A percentile compares a stretch with the other conserved stretches of the same genome.
These are phyloP conservation scores for Globisporangium uncinulatum DNA, from an alignment of 352 stramenopile genomes.

Conservation along the genomic window DNA sequence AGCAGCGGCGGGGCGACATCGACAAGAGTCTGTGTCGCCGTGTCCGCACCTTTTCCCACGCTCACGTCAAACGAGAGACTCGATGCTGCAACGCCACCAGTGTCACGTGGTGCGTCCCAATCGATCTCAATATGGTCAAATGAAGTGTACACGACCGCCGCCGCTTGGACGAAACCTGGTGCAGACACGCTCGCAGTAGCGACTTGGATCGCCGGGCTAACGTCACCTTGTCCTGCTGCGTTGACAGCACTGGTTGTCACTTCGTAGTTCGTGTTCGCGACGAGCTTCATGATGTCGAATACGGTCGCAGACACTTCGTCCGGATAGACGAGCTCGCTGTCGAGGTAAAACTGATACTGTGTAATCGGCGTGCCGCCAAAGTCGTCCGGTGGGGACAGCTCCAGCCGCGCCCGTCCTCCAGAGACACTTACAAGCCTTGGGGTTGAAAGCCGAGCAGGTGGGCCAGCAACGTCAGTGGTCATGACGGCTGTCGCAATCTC, in stretches of 20 bases:
- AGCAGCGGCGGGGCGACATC: not conserved
- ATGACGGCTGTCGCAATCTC: not conserved
- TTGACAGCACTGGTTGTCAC: slow-evolving; percentile 30
- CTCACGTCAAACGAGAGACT: slow-evolving; percentile 24
- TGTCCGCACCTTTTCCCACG: slow-evolving; percentile 5
- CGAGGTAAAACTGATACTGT: slow-evolving; percentile 24
- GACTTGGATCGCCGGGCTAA: slow-evolving; percentile 21
- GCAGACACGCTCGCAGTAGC: slow-evolving; percentile 16
- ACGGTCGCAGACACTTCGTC: slow-evolving; percentile 7
- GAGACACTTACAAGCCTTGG: slow-evolving; percentile 19
- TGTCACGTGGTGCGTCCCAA: slow-evolving; percentile 32
- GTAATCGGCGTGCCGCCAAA: slow-evolving; percentile 30
- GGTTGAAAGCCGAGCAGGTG: slow-evolving; percentile 16
- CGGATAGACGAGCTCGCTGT: slow-evolving; percentile 7
- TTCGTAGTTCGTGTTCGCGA: slow-evolving; percentile 20
- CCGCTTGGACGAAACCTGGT: slow-evolving; percentile 18
- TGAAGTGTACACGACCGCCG: slow-evolving; percentile 15
- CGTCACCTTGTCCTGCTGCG: slow-evolving; percentile 16
- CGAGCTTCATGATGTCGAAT: slow-evolving; percentile 33
- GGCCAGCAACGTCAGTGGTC: slow-evolving; percentile 19
- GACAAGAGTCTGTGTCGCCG: not conserved
- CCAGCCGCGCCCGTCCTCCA: slow-evolving; percentile 26
- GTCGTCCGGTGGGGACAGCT: slow-evolving; percentile 25
- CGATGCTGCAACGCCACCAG: slow-evolving; percentile 21
- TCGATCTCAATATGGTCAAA: slow-evolving; percentile 19